These are phyloP conservation scores for Cryptococcus wingfieldii DNA, from an alignment of 1,284 basidiomycete genomes.

Conservation along the genomic window DNA sequence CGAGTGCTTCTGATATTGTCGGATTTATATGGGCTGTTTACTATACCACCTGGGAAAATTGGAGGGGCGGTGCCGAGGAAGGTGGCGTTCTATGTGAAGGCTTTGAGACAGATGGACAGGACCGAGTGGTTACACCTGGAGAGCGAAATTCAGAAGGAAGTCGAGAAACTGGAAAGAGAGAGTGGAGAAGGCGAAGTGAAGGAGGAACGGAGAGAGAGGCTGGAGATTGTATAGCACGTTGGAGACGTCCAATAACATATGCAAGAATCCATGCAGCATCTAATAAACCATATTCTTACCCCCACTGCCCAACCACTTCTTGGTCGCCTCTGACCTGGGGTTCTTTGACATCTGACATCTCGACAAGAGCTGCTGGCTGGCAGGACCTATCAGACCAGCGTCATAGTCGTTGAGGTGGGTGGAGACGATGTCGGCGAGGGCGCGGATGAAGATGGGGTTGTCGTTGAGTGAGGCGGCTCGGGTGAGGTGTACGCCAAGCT, in stretches of 20 bases:
- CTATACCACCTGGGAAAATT: slow-evolving; percentile 7
- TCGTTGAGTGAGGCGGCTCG: slow-evolving; percentile 96
- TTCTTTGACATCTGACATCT: slow-evolving; percentile 93
- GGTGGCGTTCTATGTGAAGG: slow-evolving; percentile 39
- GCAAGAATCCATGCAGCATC: not conserved
- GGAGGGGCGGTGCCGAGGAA: slow-evolving; percentile 27
- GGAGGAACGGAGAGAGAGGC: not conserved
- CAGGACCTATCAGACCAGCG: slow-evolving; percentile 53
- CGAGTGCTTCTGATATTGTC: slow-evolving; percentile 22
- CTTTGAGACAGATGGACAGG: slow-evolving; percentile 23
- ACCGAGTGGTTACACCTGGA: slow-evolving; percentile 35
- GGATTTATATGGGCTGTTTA: slow-evolving; percentile 29
- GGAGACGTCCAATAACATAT: not conserved
- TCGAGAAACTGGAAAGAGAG: slow-evolving; percentile 3
- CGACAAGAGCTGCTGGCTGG: slow-evolving; percentile 75
- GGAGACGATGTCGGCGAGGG: slow-evolving; percentile 87
- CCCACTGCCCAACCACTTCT: slow-evolving; percentile 70
- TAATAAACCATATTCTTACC: slow-evolving; percentile 11
- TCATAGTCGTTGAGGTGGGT: slow-evolving; percentile 68
- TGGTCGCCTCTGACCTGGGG: slow-evolving; percentile 77
- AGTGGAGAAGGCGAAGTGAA: not conserved
- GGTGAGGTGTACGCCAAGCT: slow-evolving; percentile 87
- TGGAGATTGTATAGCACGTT: not conserved
- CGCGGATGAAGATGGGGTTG: slow-evolving; percentile 96
- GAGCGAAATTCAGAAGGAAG: slow-evolving; percentile 11